Conservation (phyloP, 2,329 filamentous ascomycete species). For the Monosporascus sp. region DNA sequence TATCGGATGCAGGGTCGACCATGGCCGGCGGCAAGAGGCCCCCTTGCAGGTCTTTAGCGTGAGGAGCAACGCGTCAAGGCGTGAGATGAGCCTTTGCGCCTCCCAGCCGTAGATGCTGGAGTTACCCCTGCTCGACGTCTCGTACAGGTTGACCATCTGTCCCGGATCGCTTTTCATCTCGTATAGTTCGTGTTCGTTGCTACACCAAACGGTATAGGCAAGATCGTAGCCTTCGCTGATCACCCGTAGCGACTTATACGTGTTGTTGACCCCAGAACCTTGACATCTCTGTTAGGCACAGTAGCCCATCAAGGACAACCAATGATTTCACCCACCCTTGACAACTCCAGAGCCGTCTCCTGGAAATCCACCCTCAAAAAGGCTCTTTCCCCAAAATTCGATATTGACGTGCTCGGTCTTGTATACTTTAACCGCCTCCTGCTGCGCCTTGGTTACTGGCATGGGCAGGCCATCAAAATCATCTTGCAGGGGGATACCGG, state of each 20-base stretch:
- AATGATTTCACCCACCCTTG: no score
- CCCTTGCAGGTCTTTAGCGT: slow-evolving; percentile 15
- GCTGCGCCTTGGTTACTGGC: slow-evolving; percentile 17
- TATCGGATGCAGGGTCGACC: slow-evolving; percentile 9
- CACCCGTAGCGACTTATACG: slow-evolving; percentile 40
- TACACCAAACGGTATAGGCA: slow-evolving; percentile 55
- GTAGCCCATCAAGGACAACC: no score
- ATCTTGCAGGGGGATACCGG: slow-evolving; percentile 6
- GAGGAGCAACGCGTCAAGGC: slow-evolving; percentile 16
- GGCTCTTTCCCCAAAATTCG: slow-evolving; percentile 34
- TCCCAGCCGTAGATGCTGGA: background rate
- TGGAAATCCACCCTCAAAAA: slow-evolving; percentile 8
- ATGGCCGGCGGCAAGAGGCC: slow-evolving; percentile 11
- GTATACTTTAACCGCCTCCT: background rate
- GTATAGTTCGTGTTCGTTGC: slow-evolving; percentile 49
- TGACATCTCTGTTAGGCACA: no score
- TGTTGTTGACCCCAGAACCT: slow-evolving; percentile 25
- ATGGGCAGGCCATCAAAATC: slow-evolving; percentile 14
- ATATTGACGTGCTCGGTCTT: slow-evolving; percentile 36
- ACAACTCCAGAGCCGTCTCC: no score
- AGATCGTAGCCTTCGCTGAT: slow-evolving; percentile 22
- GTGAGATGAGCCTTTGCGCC: slow-evolving; percentile 4
- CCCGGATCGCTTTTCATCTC: slow-evolving; percentile 32
- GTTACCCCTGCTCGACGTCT: no score
- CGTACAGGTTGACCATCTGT: slow-evolving; percentile 9